These are phyloP conservation scores for Aspergillus pseudoterreus DNA, from an alignment of 2,329 filamentous ascomycete species.

Conservation along the genomic window DNA sequence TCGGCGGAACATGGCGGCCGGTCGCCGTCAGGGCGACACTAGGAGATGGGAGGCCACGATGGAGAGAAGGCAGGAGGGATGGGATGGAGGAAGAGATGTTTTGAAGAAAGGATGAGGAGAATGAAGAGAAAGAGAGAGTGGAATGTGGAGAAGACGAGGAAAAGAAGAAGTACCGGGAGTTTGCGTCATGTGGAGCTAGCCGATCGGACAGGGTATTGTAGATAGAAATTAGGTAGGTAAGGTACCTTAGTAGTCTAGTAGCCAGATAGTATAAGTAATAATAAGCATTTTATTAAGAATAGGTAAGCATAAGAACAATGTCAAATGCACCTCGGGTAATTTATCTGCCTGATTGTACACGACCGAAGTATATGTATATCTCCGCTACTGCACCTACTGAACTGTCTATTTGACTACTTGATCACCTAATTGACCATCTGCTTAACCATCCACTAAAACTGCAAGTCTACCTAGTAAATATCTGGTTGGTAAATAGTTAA, in stretches of 20 bases:
- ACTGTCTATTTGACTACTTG: too few relatives aligned
- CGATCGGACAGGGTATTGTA: too few relatives aligned
- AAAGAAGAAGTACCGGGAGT: not conserved
- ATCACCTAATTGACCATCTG: too few relatives aligned
- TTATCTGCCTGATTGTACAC: conserved; percentile 6
- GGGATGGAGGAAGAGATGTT: not conserved
- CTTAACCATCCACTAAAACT: too few relatives aligned
- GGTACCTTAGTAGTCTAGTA: too few relatives aligned
- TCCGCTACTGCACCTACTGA: too few relatives aligned
- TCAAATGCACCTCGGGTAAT: conserved; percentile 7
- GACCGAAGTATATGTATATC: not conserved
- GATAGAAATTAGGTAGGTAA: not conserved
- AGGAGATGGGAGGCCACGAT: not conserved
- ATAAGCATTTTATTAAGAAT: not conserved
- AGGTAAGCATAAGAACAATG: too few relatives aligned
- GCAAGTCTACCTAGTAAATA: too few relatives aligned
- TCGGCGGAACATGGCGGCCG: conserved; percentile 36
- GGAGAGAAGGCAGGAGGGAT: not conserved
- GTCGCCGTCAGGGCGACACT: conserved; percentile 11
- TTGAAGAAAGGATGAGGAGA: not conserved
- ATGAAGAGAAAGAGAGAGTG: not conserved
- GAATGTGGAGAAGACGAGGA: not conserved
- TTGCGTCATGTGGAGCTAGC: too few relatives aligned
- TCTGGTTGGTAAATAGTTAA: too few relatives aligned
- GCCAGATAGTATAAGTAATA: not conserved